phyloP scores from a whole-genome alignment of 2,329 filamentous ascomycete species.

The Raffaelea deltoideospora region DNA sequence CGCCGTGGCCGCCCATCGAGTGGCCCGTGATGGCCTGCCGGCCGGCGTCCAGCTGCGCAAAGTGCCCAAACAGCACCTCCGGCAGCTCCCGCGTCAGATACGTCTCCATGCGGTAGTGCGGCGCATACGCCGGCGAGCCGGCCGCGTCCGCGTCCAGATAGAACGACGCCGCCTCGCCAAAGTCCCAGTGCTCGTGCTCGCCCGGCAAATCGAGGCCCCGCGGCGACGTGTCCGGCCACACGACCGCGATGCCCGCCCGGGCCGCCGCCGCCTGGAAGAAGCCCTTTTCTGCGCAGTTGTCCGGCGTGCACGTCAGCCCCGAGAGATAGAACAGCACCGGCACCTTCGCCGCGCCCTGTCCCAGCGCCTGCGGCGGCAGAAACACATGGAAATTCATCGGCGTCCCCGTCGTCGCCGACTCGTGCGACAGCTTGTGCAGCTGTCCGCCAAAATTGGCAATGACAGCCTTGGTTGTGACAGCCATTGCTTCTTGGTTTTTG shows the following conservation, averaged over 20 bases:
- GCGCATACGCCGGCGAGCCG: constrained; percentile 59
- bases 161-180: constrained; percentile 84
- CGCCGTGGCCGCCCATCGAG: constrained; percentile 95
- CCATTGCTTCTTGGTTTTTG: no score
- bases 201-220: constrained; percentile 66
- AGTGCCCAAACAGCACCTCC: constrained; percentile 53
- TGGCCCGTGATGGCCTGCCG: constrained; percentile 81
- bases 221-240: constrained; percentile 91
- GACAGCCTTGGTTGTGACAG: constrained; percentile 76
- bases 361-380: constrained; percentile 56
- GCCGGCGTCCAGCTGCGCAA: constrained; percentile 50
- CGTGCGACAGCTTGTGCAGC: constrained; percentile 85
- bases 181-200: constrained; percentile 82
- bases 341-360: constrained; percentile 48
- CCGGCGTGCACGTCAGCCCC: constrained; percentile 85
- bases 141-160: constrained; percentile 80
- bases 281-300: constrained; percentile 69
- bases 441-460: constrained; percentile 89
- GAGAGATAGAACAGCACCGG: constrained; percentile 89
- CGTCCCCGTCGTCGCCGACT: constrained; percentile 62
- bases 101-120: constrained; percentile 84
- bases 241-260: constrained; percentile 70
- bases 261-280: constrained; percentile 82
- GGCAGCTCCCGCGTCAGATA: constrained; percentile 90
- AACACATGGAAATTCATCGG: constrained; percentile 91